These are phyloP conservation scores for Huntiella decipiens DNA, from an alignment of 2,329 filamentous ascomycete genomes.

Conservation along the genomic window DNA sequence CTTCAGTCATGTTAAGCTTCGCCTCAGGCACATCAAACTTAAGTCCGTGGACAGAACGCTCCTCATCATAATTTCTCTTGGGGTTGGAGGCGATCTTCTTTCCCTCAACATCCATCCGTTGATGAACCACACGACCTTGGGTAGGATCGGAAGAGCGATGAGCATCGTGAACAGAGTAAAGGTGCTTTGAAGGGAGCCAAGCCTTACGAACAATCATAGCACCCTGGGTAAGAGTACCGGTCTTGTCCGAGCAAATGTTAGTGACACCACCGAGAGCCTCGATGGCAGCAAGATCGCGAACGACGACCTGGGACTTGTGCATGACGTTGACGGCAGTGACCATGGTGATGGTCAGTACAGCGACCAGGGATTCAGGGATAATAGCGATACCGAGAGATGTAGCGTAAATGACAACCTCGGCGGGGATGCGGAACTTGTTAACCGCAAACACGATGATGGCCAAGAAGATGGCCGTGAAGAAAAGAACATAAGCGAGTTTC, in stretches of 20 bases:
- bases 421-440: conserved; percentile 31
- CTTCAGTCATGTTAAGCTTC: conserved; percentile 23
- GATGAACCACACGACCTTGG: conserved; percentile 32
- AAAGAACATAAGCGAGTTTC: conserved; percentile 58
- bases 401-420: conserved; percentile 38
- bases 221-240: conserved; percentile 48
- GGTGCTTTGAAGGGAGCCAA: conserved; percentile 39
- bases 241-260: conserved; percentile 58
- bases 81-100: not conserved
- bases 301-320: conserved; percentile 44
- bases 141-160: conserved; percentile 43
- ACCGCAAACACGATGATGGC: conserved; percentile 39
- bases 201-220: conserved; percentile 52
- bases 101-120: conserved; percentile 17
- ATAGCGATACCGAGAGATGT: conserved; percentile 41
- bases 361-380: conserved; percentile 46
- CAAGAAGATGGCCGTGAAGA: conserved; percentile 45
- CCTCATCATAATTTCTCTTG: conserved; percentile 34
- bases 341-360: conserved; percentile 53
- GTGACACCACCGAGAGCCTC: conserved; percentile 54
- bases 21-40: conserved; percentile 44
- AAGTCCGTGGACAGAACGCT: conserved; percentile 39
- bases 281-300: conserved; percentile 45
- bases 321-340: conserved; percentile 45
- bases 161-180: conserved; percentile 42